Evolutionary conservation across 2,329 filamentous ascomycete genomes (phyloP), one percentile per base, ranked within the genome.

Genomic region (Alternaria brassicicola): DNA sequence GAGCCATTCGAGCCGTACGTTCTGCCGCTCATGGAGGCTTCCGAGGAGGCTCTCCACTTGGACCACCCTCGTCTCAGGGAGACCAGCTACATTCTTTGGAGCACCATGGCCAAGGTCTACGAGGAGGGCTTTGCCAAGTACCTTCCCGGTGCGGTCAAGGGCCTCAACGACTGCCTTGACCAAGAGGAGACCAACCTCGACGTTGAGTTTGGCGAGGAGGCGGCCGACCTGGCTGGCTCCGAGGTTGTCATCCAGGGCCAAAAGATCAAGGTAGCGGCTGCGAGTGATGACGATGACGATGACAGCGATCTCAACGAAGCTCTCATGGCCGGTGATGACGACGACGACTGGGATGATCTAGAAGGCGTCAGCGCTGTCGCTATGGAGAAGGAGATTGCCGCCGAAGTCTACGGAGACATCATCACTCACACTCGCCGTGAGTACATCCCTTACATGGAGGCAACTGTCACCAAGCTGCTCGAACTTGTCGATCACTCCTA

Each of bases 11-110:
- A 96, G 81, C 91, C 91, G 13, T 98, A 94, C 74, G 93, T 98
- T 33, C 84, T 90, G 73, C 92, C 92, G 39, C 84, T 98, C 57
- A 97, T 99, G 91, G 85, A 89, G 71, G 90, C 94, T 13, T 97
- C 92, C 66, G 93, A 97, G 79, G 93, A 97, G 78, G 93, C 91
- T 54, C 85, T 98, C 2, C 84, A 90, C 68, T 88, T 99, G 3
- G 93, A 92, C 69, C 93, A 97, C 80, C 91, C 93, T 39, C 87
- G 93, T 56, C 87, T 98, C 50, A 91, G 93, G 78, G 95, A 99
- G 83, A 97, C 93, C 62, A 97, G 92, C 76, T 99, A 97, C 81
- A 96, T 98, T 62, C 85, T 99, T 53, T 99, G 95, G 94, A 93
- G 92, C 65, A 92, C 91, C 38, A 88, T 99, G 75, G 90, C 94